Evolutionary conservation across 2,329 filamentous ascomycete genomes (phyloP).

Genomic region (Aspergillus fumigatus): DNA sequence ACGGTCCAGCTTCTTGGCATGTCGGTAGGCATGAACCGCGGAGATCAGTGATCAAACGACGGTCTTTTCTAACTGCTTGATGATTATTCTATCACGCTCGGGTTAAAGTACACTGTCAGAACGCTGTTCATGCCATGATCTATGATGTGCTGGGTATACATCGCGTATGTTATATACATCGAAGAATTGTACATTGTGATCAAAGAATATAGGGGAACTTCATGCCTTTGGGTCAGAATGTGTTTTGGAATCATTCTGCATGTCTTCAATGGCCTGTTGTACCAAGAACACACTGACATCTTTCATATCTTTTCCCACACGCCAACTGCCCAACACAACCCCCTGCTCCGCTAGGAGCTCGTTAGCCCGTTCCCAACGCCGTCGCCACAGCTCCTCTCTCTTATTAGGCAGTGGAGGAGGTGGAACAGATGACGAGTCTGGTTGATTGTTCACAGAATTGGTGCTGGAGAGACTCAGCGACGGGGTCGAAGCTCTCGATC

Average conservation of each 20-base stretch:
- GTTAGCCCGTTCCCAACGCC: slow-evolving; percentile 44
- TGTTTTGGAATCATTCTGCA: neutral
- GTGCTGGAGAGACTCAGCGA: slow-evolving; percentile 15
- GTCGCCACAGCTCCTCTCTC: slow-evolving; percentile 46
- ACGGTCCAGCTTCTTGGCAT: too few species aligned
- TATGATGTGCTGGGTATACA: neutral
- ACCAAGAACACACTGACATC: slow-evolving; percentile 42
- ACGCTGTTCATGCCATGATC: neutral
- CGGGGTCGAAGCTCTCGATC: slow-evolving; percentile 20
- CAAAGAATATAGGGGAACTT: neutral
- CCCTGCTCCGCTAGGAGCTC: slow-evolving; percentile 39
- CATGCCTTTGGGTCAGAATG: neutral
- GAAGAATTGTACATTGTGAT: neutral
- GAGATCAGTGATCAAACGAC: too few species aligned
- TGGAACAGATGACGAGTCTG: slow-evolving; percentile 10
- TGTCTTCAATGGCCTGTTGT: slow-evolving; percentile 33
- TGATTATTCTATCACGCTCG: neutral
- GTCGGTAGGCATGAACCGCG: too few species aligned
- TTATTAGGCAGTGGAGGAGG: slow-evolving; percentile 39
- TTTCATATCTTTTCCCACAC: slow-evolving; percentile 42
- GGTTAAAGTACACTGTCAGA: neutral
- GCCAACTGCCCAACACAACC: slow-evolving; percentile 44
- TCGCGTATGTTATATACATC: neutral
- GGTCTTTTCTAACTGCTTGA: neutral
- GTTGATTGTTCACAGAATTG: slow-evolving; percentile 15